Percentiles rank a stretch among this genome's conserved stretches.
These are phyloP conservation scores for Candida maesae DNA, from an alignment of 805 yeast genomes.

Conservation along the genomic window DNA sequence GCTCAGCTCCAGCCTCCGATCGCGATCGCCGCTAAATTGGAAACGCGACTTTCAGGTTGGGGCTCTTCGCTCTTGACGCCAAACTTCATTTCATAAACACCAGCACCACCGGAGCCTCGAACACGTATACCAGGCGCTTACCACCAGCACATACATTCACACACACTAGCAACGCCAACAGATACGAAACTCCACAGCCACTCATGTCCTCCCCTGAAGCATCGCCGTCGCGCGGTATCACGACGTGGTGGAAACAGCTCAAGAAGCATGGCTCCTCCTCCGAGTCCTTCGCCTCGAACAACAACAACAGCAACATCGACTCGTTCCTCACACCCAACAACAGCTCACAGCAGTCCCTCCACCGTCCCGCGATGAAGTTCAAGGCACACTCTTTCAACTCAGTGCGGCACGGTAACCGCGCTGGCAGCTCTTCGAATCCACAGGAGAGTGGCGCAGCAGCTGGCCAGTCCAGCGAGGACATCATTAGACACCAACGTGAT, in stretches of 20 bases:
- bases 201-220: slow-evolving; percentile 24
- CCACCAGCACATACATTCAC: too few relatives aligned
- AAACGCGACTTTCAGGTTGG: too few relatives aligned
- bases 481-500: slow-evolving; percentile 35
- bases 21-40: too few relatives aligned
- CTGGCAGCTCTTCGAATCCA: not conserved
- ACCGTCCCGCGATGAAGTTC: slow-evolving; percentile 32
- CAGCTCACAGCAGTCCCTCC: slow-evolving; percentile 12
- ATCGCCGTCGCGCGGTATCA: slow-evolving; percentile 33
- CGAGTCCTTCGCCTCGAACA: slow-evolving; percentile 17
- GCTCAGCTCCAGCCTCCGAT: too few relatives aligned
- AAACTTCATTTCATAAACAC: too few relatives aligned
- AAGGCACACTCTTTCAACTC: slow-evolving; percentile 33
- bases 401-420: slow-evolving; percentile 17
- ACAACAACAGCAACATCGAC: slow-evolving; percentile 12
- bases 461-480: slow-evolving; percentile 14
- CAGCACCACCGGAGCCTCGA: not conserved
- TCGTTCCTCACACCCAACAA: slow-evolving; percentile 14
- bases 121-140: too few relatives aligned
- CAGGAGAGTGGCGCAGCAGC: slow-evolving; percentile 5
- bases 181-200: too few relatives aligned
- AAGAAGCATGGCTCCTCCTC: slow-evolving; percentile 27
- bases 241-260: slow-evolving; percentile 40
- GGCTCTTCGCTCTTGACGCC: too few relatives aligned
- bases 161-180: too few relatives aligned